Percentiles rank a stretch among this genome's conserved stretches.
These are phyloP conservation scores for Cyberlindnera sargentensis DNA, from an alignment of 805 yeast genomes.

Conservation along the genomic window DNA sequence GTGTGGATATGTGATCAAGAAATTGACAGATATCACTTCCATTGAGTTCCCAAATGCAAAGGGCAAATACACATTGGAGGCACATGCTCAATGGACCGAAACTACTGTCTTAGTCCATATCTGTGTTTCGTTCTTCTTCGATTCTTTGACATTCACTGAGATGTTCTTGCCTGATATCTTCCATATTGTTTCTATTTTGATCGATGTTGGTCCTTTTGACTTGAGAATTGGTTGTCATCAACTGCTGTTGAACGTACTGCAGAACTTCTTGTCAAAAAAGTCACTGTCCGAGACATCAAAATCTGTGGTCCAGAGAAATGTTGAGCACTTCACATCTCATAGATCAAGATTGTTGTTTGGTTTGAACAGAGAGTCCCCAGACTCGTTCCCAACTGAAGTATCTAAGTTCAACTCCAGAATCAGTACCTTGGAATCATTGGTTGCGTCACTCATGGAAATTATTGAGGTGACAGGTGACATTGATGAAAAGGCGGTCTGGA, in stretches of 20 bases:
- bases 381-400: conserved; percentile 28
- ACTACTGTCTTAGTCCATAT: conserved; percentile 60
- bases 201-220: conserved; percentile 43
- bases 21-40: conserved; percentile 48
- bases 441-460: conserved; percentile 46
- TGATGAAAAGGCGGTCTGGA: conserved; percentile 47
- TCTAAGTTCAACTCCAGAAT: conserved; percentile 33
- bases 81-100: conserved; percentile 62
- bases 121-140: conserved; percentile 62
- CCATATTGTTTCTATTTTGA: conserved; percentile 53
- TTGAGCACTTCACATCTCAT: conserved; percentile 41
- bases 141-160: conserved; percentile 53
- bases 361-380: conserved; percentile 45
- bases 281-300: conserved; percentile 35
- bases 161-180: conserved; percentile 66
- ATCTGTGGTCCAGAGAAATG: conserved; percentile 38
- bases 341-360: conserved; percentile 66
- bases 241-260: conserved; percentile 58
- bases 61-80: conserved; percentile 38
- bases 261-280: conserved; percentile 56
- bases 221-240: conserved; percentile 57
- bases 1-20: conserved; percentile 54
- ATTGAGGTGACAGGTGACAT: conserved; percentile 42
- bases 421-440: conserved; percentile 47
- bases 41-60: conserved; percentile 38